phyloP scores from a whole-genome alignment of 202 grass and related monocot genomes.

The Bolboschoenoplectus hybrid region DNA sequence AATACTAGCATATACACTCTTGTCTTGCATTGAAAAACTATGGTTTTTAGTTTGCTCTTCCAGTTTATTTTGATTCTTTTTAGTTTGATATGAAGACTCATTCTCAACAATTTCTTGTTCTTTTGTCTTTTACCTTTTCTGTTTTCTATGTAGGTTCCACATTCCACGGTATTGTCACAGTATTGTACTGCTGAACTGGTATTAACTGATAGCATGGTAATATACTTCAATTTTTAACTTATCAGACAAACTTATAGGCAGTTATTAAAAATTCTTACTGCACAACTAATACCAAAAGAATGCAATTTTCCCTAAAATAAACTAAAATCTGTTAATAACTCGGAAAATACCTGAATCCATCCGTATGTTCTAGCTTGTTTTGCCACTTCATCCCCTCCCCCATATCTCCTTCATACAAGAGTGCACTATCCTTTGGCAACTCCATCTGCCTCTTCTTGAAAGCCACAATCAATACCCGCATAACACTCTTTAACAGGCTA shows the following conservation, averaged over 20 bases:
- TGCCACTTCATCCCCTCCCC: slow-evolving; percentile 26
- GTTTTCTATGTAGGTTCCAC: slow-evolving; percentile 4
- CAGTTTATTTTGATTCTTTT: slow-evolving; percentile 4
- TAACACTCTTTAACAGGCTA: slow-evolving; percentile 78
- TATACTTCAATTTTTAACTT: neutral
- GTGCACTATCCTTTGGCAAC: slow-evolving; percentile 46
- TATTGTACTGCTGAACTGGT: too few species aligned
- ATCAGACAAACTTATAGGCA: neutral
- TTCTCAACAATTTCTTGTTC: neutral
- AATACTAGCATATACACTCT: neutral
- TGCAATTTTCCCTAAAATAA: neutral
- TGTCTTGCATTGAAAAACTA: neutral
- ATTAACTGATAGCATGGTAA: neutral
- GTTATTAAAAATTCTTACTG: neutral
- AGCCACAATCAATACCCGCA: slow-evolving; percentile 60
- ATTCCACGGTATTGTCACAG: neutral
- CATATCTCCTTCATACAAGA: slow-evolving; percentile 63
- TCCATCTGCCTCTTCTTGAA: slow-evolving; percentile 73
- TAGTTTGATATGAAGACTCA: neutral
- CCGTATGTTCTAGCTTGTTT: slow-evolving; percentile 61
- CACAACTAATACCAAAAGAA: neutral
- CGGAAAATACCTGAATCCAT: slow-evolving; percentile 68
- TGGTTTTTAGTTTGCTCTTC: neutral
- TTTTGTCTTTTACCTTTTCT: neutral
- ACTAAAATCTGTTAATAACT: neutral